These are phyloP conservation scores for Capsicum pubescens DNA, from an alignment of 257 asterid species.

Conservation along the genomic window DNA sequence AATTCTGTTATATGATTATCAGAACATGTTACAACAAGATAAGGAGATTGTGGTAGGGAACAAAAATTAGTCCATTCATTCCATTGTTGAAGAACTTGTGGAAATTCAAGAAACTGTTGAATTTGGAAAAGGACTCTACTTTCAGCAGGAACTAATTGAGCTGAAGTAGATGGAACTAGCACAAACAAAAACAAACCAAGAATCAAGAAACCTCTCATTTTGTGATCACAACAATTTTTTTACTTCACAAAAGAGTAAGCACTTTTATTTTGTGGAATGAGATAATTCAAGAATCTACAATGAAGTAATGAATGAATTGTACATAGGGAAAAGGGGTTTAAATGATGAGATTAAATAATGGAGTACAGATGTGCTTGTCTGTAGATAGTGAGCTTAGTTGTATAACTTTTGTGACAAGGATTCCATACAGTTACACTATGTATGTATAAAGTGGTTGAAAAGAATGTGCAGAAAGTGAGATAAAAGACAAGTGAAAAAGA, in stretches of 20 bases:
- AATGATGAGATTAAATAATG: constrained; percentile 25
- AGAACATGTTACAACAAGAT: constrained; percentile 68
- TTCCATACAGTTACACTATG: not conserved
- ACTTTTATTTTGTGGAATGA: not conserved
- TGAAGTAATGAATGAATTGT: not conserved
- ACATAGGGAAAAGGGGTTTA: not conserved
- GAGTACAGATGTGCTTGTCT: constrained; percentile 26
- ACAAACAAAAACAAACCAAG: constrained; percentile 44
- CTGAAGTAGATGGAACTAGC: constrained; percentile 41
- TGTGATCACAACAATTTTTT: not conserved
- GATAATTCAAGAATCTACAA: not conserved
- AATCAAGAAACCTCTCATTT: constrained; percentile 25
- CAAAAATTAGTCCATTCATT: constrained; percentile 90
- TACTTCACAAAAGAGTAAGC: not conserved
- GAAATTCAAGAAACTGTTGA: constrained; percentile 75
- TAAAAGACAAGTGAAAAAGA: not conserved
- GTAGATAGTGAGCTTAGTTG: constrained; percentile 5
- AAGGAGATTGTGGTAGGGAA: constrained; percentile 56
- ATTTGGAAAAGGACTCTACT: constrained; percentile 66
- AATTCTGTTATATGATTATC: constrained; percentile 71
- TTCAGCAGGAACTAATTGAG: constrained; percentile 65
- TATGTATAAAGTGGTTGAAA: not conserved
- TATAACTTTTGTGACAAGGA: constrained; percentile 24
- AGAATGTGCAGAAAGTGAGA: constrained; percentile 18
- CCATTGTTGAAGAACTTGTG: constrained; percentile 73